phyloP scores from a whole-genome alignment of 805 yeast species.

The Myxozyma kluyveri region DNA sequence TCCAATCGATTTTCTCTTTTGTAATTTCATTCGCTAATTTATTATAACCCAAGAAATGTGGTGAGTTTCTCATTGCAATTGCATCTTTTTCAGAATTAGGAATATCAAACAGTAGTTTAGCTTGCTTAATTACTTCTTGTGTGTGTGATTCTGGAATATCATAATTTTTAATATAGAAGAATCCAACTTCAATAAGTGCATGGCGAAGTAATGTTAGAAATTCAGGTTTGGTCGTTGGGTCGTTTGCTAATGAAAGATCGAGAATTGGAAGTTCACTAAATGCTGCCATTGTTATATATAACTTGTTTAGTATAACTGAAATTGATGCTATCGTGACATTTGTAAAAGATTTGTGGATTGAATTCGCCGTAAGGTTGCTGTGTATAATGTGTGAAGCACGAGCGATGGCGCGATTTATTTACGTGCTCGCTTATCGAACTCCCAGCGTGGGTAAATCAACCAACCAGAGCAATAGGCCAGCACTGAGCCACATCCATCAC shows the following conservation, averaged over 20 bases:
- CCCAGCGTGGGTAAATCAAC: no score
- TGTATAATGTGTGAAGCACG: no score
- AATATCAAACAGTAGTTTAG: constrained; percentile 47
- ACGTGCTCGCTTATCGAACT: no score
- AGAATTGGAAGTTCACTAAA: constrained; percentile 43
- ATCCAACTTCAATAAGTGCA: constrained; percentile 58
- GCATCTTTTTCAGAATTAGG: constrained; percentile 47
- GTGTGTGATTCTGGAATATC: constrained; percentile 45
- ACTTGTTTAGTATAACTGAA: no score
- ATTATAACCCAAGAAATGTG: constrained; percentile 60
- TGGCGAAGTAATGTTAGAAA: constrained; percentile 42
- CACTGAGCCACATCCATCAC: no score
- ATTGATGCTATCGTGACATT: background rate
- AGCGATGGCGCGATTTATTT: no score
- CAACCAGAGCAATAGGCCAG: no score
- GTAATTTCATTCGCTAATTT: constrained; percentile 58
- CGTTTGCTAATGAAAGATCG: constrained; percentile 46
- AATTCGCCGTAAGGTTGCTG: no score
- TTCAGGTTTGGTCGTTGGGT: constrained; percentile 44
- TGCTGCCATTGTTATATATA: constrained; percentile 6
- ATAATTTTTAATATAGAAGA: constrained; percentile 50
- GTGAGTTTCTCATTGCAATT: constrained; percentile 54
- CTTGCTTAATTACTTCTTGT: constrained; percentile 41
- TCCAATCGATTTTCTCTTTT: constrained; percentile 51
- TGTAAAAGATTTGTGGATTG: no score